phyloP scores from a whole-genome alignment of 140 eudicot species.

The Bidens hawaiensis region DNA sequence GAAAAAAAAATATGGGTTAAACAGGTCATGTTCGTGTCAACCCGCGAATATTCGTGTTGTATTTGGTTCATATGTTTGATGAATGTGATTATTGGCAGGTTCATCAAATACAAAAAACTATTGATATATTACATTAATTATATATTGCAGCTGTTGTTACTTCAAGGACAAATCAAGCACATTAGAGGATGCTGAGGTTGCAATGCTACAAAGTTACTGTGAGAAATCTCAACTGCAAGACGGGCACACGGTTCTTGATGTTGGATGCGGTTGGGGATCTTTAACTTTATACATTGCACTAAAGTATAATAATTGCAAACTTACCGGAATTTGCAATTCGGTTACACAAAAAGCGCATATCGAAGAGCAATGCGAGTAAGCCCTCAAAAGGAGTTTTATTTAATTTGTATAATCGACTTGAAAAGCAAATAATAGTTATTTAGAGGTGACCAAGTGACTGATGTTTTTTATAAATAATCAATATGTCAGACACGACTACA shows the following conservation, averaged over 20 bases:
- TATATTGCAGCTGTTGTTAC: conserved; percentile 74
- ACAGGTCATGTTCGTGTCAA: too few species aligned
- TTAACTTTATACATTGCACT: conserved; percentile 68
- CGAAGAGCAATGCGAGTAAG: conserved; percentile 78
- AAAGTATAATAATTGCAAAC: conserved; percentile 63
- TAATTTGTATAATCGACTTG: background rate
- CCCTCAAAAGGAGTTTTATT: background rate
- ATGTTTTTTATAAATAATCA: background rate
- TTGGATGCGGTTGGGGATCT: conserved; percentile 99
- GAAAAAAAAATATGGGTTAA: too few species aligned
- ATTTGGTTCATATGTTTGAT: too few species aligned
- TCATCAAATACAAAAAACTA: too few species aligned
- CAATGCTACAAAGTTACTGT: conserved; percentile 82
- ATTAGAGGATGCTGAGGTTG: conserved; percentile 93
- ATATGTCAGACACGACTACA: background rate
- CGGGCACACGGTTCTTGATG: conserved; percentile 94
- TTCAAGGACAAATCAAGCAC: conserved; percentile 60
- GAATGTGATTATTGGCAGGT: background rate
- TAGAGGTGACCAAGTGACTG: background rate
- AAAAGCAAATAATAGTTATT: background rate
- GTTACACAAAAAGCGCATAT: conserved; percentile 77
- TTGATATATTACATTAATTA: conserved; percentile 10
- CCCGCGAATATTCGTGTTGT: too few species aligned
- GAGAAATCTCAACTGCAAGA: conserved; percentile 74
- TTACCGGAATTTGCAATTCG: conserved; percentile 96